Percentiles rank a stretch among this genome's conserved stretches.
Evolutionary conservation across 208 protist genomes (phyloP).

Genomic region (Paratrypanosoma confusum): DNA sequence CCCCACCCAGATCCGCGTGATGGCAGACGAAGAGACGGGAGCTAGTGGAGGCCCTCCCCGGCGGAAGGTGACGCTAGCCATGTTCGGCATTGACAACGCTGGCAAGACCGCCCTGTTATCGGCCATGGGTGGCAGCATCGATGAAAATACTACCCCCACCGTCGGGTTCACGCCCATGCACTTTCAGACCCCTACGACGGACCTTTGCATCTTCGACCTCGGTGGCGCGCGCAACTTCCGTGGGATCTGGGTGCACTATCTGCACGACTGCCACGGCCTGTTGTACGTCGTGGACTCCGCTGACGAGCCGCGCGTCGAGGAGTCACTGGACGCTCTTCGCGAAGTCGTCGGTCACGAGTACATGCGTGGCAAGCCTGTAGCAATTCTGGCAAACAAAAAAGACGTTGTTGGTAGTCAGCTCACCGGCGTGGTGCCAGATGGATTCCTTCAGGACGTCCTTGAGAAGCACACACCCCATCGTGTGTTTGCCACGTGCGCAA

Average conservation of each 20-base stretch:
- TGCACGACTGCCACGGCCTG: constrained; percentile 82
- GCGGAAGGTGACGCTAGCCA: constrained; percentile 69
- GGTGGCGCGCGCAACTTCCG: constrained; percentile 83
- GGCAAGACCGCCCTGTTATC: constrained; percentile 99
- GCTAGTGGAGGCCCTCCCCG: background rate
- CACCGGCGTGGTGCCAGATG: constrained; percentile 68
- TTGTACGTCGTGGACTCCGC: constrained; percentile 82
- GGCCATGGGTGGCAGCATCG: constrained; percentile 93
- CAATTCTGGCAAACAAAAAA: constrained; percentile 99
- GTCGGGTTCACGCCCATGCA: constrained; percentile 78
- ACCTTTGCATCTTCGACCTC: constrained; percentile 87
- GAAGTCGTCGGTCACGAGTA: constrained; percentile 86
- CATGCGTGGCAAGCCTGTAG: constrained; percentile 94
- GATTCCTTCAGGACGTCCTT: constrained; percentile 45
- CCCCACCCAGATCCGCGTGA: constrained; percentile 52
- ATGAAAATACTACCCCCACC: constrained; percentile 82
- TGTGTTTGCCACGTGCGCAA: constrained; percentile 58
- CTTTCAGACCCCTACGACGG: constrained; percentile 78
- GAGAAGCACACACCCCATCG: constrained; percentile 27
- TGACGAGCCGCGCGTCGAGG: constrained; percentile 42
- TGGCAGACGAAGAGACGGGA: background rate
- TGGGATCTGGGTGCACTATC: constrained; percentile 89
- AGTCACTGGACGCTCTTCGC: constrained; percentile 54
- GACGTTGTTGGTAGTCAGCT: constrained; percentile 86
- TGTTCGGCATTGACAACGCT: constrained; percentile 83